Evolutionary conservation across 2,329 filamentous ascomycete genomes (phyloP).

Genomic region (Helotiales sp.): DNA sequence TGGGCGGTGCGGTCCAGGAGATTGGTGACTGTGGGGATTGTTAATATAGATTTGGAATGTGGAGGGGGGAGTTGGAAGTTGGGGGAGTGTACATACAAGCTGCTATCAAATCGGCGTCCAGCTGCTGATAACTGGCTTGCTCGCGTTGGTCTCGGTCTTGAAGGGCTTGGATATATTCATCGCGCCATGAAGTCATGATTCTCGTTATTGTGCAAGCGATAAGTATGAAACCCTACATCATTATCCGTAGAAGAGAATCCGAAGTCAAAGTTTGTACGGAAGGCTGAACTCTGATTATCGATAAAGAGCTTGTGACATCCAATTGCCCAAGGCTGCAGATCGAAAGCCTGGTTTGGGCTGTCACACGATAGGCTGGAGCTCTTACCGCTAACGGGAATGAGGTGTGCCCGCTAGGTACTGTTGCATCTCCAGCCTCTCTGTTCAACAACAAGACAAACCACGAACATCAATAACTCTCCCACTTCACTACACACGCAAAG

Average conservation of each 20-base stretch:
- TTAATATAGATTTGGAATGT: constrained; percentile 24
- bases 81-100: constrained; percentile 67
- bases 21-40: constrained; percentile 58
- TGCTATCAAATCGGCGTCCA: constrained; percentile 72
- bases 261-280: background rate
- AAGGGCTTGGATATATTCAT: constrained; percentile 79
- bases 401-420: background rate
- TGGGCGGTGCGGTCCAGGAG: constrained; percentile 70
- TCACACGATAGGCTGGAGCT: constrained; percentile 29
- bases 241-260: background rate
- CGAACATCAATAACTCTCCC: constrained; percentile 21
- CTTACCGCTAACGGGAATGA: constrained; percentile 19
- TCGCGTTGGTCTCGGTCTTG: constrained; percentile 73
- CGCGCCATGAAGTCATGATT: constrained; percentile 62
- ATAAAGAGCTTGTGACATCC: background rate
- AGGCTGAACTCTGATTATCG: constrained; percentile 11
- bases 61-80: background rate
- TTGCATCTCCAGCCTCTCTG: constrained; percentile 10
- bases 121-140: constrained; percentile 60
- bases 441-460: constrained; percentile 10
- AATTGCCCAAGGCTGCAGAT: constrained; percentile 22
- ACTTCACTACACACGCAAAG: constrained; percentile 3
- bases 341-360: background rate
- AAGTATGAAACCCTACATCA: background rate
- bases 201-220: constrained; percentile 10